Evolutionary conservation across 1,139 yeast genomes (phyloP).

Genomic region (Pichia sp.): DNA sequence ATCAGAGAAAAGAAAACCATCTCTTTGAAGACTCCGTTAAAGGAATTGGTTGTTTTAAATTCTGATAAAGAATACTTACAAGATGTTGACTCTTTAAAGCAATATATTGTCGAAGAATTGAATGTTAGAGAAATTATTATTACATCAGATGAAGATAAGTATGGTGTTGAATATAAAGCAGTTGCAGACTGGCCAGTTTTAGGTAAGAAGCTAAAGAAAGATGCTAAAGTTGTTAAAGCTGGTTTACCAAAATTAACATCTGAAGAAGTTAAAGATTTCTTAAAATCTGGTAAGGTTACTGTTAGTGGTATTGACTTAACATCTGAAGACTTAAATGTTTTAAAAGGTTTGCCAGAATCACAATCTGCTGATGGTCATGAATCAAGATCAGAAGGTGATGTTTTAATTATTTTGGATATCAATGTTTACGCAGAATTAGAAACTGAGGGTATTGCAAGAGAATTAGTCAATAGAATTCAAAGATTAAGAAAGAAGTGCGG

Average conservation of each 20-base stretch:
- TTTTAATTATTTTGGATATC: conserved; percentile 81
- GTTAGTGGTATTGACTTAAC: conserved; percentile 89
- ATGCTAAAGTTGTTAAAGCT: conserved; percentile 88
- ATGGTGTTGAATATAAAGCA: conserved; percentile 86
- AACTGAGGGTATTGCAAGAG: conserved; percentile 94
- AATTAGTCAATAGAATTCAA: conserved; percentile 93
- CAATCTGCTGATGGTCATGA: conserved; percentile 65
- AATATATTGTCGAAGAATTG: conserved; percentile 82
- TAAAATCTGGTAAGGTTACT: conserved; percentile 64
- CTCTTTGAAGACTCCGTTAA: conserved; percentile 91
- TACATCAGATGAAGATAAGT: conserved; percentile 85
- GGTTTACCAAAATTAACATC: conserved; percentile 81
- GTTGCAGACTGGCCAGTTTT: conserved; percentile 99
- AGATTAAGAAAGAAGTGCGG: conserved; percentile 96
- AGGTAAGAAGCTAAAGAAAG: conserved; percentile 94
- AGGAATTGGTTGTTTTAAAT: conserved; percentile 79
- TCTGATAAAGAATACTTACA: conserved; percentile 65
- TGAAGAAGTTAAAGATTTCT: conserved; percentile 71
- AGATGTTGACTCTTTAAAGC: conserved; percentile 72
- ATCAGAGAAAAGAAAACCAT: conserved; percentile 94
- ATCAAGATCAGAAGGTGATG: conserved; percentile 82
- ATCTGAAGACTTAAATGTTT: conserved; percentile 81
- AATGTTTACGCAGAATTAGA: conserved; percentile 81
- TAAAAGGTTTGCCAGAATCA: conserved; percentile 76
- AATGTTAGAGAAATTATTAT: conserved; percentile 84